Percentiles rank a stretch among this genome's conserved stretches.
Conservation (phyloP, 257 asterid genomes). For the Solanum bulbocastanum region DNA sequence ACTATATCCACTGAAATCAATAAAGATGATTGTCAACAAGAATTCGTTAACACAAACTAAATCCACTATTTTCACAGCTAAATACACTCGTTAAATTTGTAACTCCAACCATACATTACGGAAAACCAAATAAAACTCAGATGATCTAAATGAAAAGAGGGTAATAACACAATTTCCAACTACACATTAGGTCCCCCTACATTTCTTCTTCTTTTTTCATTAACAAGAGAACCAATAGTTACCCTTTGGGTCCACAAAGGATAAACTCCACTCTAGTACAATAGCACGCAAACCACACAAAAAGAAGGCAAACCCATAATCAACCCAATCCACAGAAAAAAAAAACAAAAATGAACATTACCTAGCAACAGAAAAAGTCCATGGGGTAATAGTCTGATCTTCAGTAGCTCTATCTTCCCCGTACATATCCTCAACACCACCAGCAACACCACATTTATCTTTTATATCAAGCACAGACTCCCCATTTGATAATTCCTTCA, state of each 20-base stretch:
- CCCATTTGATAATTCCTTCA: constrained; percentile 44
- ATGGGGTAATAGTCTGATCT: constrained; percentile 78
- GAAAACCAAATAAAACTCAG: background rate
- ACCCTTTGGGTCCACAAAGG: background rate
- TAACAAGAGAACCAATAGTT: background rate
- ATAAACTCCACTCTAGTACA: background rate
- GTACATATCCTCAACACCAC: constrained; percentile 75
- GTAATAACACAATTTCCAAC: background rate
- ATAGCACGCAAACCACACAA: background rate
- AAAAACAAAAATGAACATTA: constrained; percentile 12
- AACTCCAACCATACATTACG: background rate
- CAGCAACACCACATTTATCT: constrained; percentile 56
- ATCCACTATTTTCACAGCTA: background rate
- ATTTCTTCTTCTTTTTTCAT: too few relatives aligned
- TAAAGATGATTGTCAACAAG: background rate
- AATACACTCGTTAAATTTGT: background rate
- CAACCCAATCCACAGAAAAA: background rate
- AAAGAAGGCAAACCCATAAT: background rate
- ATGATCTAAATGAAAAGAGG: background rate
- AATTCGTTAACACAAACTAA: background rate
- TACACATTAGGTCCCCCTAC: background rate
- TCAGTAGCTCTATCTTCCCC: constrained; percentile 91
- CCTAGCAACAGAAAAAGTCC: constrained; percentile 86
- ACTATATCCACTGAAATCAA: constrained; percentile 46
- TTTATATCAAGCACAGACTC: constrained; percentile 53